phyloP scores from a whole-genome alignment of 2,329 filamentous ascomycete species.

The Aspergillus pseudonomiae region DNA sequence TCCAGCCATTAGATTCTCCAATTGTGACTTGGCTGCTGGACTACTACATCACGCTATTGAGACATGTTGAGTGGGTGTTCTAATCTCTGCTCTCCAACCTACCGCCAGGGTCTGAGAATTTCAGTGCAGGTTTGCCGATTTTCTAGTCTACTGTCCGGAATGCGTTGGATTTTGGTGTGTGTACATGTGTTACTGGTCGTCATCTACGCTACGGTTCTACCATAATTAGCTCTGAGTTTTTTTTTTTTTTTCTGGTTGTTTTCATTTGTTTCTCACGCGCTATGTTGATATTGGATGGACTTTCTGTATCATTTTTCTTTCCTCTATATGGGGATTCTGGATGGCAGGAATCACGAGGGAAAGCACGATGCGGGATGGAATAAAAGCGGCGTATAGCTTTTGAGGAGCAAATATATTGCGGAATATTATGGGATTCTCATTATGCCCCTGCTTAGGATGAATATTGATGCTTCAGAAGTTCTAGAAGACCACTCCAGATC shows the following conservation, averaged over 20 bases:
- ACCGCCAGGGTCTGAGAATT: not conserved
- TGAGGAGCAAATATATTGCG: slow-evolving; percentile 15
- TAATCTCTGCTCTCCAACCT: slow-evolving; percentile 1
- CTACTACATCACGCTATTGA: not conserved
- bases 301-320: slow-evolving; percentile 18
- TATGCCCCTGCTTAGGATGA: not conserved
- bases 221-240: slow-evolving; percentile 11
- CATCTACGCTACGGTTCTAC: slow-evolving; percentile 18
- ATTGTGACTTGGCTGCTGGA: not conserved
- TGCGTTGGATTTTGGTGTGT: slow-evolving; percentile 13
- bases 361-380: slow-evolving; percentile 18
- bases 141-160: slow-evolving; percentile 10
- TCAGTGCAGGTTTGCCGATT: slow-evolving; percentile 8
- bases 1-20: not conserved
- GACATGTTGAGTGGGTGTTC: not conserved
- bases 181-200: slow-evolving; percentile 13
- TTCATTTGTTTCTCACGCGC: slow-evolving; percentile 20
- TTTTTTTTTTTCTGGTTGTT: slow-evolving; percentile 12
- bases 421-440: slow-evolving; percentile 5
- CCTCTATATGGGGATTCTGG: slow-evolving; percentile 16
- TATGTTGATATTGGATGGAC: slow-evolving; percentile 22
- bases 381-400: slow-evolving; percentile 21
- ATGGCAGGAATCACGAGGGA: slow-evolving; percentile 11
- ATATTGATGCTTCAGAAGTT: slow-evolving; percentile 13
- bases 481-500: slow-evolving; percentile 6